A percentile compares a stretch with the other conserved stretches of the same genome.
Evolutionary conservation across 768 basidiomycete species (phyloP).

Genomic region (Rhizopogon vulgaris): DNA sequence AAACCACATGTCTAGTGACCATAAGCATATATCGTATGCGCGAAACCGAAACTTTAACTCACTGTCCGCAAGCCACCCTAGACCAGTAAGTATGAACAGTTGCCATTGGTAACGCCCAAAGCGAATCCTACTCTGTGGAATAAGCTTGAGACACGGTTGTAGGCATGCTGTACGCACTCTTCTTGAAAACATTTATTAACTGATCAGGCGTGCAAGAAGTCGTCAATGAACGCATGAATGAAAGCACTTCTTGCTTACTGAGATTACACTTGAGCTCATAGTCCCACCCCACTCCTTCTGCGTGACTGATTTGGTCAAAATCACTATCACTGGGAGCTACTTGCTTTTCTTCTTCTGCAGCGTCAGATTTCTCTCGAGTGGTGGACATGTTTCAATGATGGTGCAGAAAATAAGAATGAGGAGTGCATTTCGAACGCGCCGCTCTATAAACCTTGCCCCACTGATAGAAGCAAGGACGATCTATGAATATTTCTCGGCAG

Average conservation of each 20-base stretch:
- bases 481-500: too few species aligned
- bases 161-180: conserved; percentile 28
- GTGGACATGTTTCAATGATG: not conserved
- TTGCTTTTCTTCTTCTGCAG: conserved; percentile 13
- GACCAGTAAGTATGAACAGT: conserved; percentile 39
- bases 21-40: conserved; percentile 25
- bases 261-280: conserved; percentile 30
- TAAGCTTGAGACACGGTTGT: not conserved
- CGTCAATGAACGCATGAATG: not conserved
- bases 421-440: too few species aligned
- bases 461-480: too few species aligned
- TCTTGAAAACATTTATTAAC: conserved; percentile 43
- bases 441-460: too few species aligned
- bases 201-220: conserved; percentile 8
- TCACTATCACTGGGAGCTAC: conserved; percentile 8
- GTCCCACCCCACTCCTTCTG: conserved; percentile 22
- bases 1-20: conserved; percentile 29
- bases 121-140: conserved; percentile 31
- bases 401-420: too few species aligned
- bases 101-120: conserved; percentile 45
- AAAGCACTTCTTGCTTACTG: conserved; percentile 12
- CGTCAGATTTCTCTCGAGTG: not conserved
- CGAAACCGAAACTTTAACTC: conserved; percentile 6
- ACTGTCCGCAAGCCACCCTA: conserved; percentile 49
- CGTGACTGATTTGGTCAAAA: not conserved